phyloP scores from a whole-genome alignment of 2,329 filamentous ascomycete species.

The Sporothrix curviconia region DNA sequence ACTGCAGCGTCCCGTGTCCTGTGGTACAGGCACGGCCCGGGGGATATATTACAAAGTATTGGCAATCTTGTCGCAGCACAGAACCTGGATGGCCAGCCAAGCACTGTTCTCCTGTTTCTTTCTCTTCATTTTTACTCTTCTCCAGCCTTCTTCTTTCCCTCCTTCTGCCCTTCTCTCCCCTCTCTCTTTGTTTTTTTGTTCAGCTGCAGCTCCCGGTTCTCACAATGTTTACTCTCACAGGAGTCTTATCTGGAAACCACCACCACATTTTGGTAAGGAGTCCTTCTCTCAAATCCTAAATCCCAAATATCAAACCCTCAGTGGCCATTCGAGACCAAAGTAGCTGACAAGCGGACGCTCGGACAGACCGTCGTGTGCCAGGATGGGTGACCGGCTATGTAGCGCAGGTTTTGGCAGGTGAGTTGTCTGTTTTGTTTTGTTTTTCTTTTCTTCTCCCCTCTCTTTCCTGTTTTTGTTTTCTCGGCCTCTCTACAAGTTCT shows the following conservation, averaged over 20 bases:
- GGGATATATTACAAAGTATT: too few relatives aligned
- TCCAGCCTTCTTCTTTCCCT: too few relatives aligned
- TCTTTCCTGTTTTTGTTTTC: too few relatives aligned
- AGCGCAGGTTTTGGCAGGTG: conserved; percentile 96
- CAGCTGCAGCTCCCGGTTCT: not conserved
- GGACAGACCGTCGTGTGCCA: conserved; percentile 69
- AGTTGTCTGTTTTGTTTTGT: conserved; percentile 27
- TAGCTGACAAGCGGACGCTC: not conserved
- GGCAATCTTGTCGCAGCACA: too few relatives aligned
- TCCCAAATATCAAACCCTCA: too few relatives aligned
- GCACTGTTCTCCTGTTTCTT: too few relatives aligned
- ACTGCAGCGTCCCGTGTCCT: too few relatives aligned
- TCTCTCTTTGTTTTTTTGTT: not conserved
- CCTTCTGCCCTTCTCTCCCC: conserved; percentile 9
- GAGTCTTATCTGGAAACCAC: conserved; percentile 97
- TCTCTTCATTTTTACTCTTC: too few relatives aligned
- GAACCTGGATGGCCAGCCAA: too few relatives aligned
- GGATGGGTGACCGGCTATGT: conserved; percentile 94
- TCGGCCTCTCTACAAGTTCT: too few relatives aligned
- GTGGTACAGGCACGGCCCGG: too few relatives aligned
- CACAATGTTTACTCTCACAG: conserved; percentile 36
- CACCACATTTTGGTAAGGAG: conserved; percentile 90
- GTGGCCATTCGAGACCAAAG: not conserved
- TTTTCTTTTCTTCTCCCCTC: not conserved
- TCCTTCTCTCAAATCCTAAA: too few relatives aligned